These are phyloP conservation scores for Pseudoscleropodium purum DNA, from an alignment of 225 moss, liverwort and hornwort genomes.

Conservation along the genomic window DNA sequence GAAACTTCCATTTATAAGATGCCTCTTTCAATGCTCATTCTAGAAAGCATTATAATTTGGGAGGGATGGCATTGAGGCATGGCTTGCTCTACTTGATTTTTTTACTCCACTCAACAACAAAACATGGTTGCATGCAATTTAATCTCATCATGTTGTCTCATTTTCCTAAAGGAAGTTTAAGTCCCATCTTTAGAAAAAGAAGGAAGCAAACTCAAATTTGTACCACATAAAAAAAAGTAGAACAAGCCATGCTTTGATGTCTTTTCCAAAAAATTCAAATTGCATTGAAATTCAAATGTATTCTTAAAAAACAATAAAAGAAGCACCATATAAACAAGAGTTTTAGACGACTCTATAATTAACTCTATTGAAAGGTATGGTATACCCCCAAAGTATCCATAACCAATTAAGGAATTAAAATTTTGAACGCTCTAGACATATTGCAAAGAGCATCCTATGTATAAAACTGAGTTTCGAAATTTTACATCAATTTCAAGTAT, in stretches of 20 bases:
- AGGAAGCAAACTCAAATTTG: background rate
- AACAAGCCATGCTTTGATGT: background rate
- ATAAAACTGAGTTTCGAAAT: background rate
- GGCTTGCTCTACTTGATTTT: background rate
- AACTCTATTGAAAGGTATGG: no score
- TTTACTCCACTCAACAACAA: background rate
- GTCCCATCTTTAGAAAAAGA: background rate
- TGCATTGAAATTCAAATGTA: background rate
- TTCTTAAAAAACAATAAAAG: no score
- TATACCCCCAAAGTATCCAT: no score
- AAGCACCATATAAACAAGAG: rapidly evolving
- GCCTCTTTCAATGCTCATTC: background rate
- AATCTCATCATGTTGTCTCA: background rate
- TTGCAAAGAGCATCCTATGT: background rate
- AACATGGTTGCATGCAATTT: background rate
- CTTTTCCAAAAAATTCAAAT: background rate
- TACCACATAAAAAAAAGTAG: rapidly evolving
- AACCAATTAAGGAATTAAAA: background rate
- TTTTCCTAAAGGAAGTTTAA: background rate
- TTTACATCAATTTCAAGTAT: background rate
- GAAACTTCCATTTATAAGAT: rapidly evolving
- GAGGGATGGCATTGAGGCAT: background rate
- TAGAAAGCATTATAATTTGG: background rate
- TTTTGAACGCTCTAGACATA: background rate
- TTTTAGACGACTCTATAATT: background rate